These are phyloP conservation scores for Effrenium voratum DNA, from an alignment of 73 alveolate species.

Conservation along the genomic window DNA sequence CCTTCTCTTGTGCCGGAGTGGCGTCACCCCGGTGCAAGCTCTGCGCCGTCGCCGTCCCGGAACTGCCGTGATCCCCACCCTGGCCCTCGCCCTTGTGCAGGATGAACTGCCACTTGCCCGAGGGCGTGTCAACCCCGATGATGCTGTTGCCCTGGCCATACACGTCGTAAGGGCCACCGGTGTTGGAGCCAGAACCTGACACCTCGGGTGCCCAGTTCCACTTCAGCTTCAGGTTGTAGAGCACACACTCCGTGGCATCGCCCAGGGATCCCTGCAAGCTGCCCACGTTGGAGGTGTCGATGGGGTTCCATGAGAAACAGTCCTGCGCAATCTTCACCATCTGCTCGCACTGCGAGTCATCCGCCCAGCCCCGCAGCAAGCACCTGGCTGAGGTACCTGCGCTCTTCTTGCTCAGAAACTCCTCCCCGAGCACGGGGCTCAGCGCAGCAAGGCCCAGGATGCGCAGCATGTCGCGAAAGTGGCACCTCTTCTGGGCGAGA, in stretches of 20 bases:
- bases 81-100: slow-evolving; percentile 1
- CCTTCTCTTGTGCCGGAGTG: slow-evolving; percentile 27
- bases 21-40: slow-evolving; percentile 75
- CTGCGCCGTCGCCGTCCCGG: not conserved
- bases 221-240: slow-evolving; percentile 1
- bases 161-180: slow-evolving; percentile 37
- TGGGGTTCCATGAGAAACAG: slow-evolving; percentile 30
- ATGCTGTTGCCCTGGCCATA: slow-evolving; percentile 9
- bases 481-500: too few relatives aligned
- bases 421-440: not conserved
- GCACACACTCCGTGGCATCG: slow-evolving; percentile 46
- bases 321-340: not conserved
- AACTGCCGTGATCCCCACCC: not conserved
- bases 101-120: slow-evolving; percentile 57
- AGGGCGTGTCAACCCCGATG: slow-evolving; percentile 28
- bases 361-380: slow-evolving; percentile 52
- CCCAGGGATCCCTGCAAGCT: slow-evolving; percentile 45
- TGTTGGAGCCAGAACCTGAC: slow-evolving; percentile 20
- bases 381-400: not conserved
- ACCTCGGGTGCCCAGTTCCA: slow-evolving; percentile 39
- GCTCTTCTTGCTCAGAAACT: slow-evolving; percentile 8
- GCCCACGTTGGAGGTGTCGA: not conserved
- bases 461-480: too few relatives aligned
- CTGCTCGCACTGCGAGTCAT: not conserved
- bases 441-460: too few relatives aligned